Conservation (phyloP, 495 filamentous ascomycete species). For the Hypoxylon trugodes region DNA sequence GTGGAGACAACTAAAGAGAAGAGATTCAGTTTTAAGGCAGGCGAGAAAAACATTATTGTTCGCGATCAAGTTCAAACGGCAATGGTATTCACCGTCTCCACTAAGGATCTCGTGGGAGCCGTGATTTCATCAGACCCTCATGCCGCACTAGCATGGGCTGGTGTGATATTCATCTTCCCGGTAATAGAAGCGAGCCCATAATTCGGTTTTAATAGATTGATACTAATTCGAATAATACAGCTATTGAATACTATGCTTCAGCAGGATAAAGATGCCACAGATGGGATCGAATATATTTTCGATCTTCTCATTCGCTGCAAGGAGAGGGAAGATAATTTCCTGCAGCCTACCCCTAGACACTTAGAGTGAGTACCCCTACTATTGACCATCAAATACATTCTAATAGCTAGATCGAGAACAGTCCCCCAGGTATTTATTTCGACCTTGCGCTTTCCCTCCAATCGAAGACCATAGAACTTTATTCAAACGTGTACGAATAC, state of each 20-base stretch:
- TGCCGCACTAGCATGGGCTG: conserved; percentile 20
- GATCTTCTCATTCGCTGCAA: conserved; percentile 10
- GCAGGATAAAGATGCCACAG: conserved; percentile 11
- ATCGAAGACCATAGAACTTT: conserved; percentile 14
- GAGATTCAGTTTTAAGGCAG: neutral
- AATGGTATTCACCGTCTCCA: neutral
- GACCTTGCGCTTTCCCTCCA: conserved; percentile 3
- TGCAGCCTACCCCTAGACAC: neutral
- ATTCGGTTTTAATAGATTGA: neutral
- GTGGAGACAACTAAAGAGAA: neutral
- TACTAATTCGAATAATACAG: conserved; percentile 2
- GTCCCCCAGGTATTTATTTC: neutral
- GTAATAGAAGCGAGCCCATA: neutral
- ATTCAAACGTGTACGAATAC: conserved; percentile 12
- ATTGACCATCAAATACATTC: neutral
- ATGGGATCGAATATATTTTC: conserved; percentile 16
- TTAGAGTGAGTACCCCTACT: neutral
- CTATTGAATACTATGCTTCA: conserved; percentile 1
- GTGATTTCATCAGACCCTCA: conserved; percentile 21
- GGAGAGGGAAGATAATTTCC: neutral
- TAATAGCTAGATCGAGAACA: conserved; percentile 4
- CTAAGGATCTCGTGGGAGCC: conserved; percentile 9
- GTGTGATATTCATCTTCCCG: conserved; percentile 17
- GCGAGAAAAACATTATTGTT: neutral
- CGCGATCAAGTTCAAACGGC: conserved; percentile 7